Base-by-base conservation (phyloP, 208 protist species). In the Trypanosoma theileri region DNA sequence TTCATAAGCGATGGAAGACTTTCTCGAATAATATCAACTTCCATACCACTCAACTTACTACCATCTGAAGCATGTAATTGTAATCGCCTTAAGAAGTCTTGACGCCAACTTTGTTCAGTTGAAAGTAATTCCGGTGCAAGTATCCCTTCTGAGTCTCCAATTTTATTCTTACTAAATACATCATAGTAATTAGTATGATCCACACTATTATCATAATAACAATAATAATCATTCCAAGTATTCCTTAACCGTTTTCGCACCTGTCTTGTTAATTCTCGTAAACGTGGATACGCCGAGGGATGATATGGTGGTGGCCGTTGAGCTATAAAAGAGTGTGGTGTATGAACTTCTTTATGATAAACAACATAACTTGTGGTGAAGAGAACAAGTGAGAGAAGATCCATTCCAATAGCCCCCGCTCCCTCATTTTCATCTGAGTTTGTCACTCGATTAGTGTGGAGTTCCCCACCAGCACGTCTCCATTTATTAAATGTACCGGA, bases 11-110 rank as follows among this genome's bases (percentile, higher is more conserved):
- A 41, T 17, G 86, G 89, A 60, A 95, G 72, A 12, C 57, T 67
- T 55, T 92, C 84, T 14, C 86, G 86, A 22, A 92, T 40, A 40
- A 95, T 73, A 64, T 95, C 89, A 44, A 81, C 50, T 26, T 88
- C 75, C 8, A 21, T 8, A 0, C 55, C 61, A 45, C 14, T 19
- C 51, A 44, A 57, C 50, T 19, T n/a, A 9, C 19, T 44, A 10
- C 55, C 48, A 26, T 41, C 35, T 44, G 53, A 51, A 21, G 57
- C 0, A 21, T 52, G 42, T 22, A 63, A 17, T 26, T 66, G 16
- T 14, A 79, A 41, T 1, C 64, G 58, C 13, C 59, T 41, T 46
- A 61, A 13, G 56, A 72, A 72, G 9, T 77, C 67, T 16, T 48
- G 24, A 16, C 59, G 58, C 72, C 72, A 72, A 40, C 64, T 58